Base-by-base conservation (phyloP, 78 protist species). In the Dictyostelium intermedium region DNA sequence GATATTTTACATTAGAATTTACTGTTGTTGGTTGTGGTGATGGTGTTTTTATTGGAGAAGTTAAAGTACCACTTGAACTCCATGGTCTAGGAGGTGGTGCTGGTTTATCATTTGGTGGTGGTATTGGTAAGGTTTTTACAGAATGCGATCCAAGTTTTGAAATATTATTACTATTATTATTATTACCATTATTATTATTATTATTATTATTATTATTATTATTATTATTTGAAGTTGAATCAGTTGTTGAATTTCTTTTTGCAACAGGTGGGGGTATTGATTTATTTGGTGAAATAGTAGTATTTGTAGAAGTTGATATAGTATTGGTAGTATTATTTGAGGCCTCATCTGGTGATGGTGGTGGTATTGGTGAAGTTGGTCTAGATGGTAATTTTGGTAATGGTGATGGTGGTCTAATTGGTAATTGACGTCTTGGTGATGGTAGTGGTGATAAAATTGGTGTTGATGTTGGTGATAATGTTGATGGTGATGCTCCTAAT, bases 41-140 rank as follows among this genome's bases (percentile, higher is more conserved):
- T 30, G 23, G 0, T 61, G 27, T 70, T 6, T 6, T 35, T 45
- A 43, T 11, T 72, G 89, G n/a, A 45, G 32, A 11, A 25, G 81
- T 74, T 66, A 16, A 20, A 14, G 27, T 27, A 30, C 47, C 35
- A 43, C 43, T 32, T 11, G 45, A 16, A 72, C 79, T 72, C 79
- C 79, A 72, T 30, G 79, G 79, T 72, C 79, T 72, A 16, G 79
- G 79, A 11, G 56, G 77, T 47, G 82, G 82, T 35, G 83, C 30
- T n/a, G 82, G 35, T 60, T 32, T 32, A 83, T 3, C 41, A n/a
- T 20, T 63, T 83, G 45, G 69, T 30, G 87, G 53, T 41, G 84
- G 60, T 47, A 39, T 41, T 23, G 84, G 66, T 47, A 43, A 37
- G 5, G 79, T 72, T 34, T 34, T 72, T 56, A 56, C 66, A 34